Base-by-base conservation (phyloP, 2,329 filamentous ascomycete species). In the Paecilomyces niveus region DNA sequence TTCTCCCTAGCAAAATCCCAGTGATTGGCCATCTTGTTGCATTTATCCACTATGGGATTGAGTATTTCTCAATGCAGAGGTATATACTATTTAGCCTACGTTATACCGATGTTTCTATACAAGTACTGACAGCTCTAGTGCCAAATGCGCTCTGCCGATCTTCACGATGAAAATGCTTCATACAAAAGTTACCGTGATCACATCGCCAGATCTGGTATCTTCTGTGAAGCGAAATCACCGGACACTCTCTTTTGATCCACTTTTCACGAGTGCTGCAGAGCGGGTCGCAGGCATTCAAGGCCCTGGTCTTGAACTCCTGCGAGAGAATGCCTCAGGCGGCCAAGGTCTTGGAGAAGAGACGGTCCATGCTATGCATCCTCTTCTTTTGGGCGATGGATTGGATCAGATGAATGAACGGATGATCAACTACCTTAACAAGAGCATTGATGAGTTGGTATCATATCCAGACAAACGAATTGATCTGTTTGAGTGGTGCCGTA, bases 331-430 rank as follows among this genome's bases (percentile, higher is more conserved):
- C 7, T 54, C 57, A 7, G 66, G 65, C 4, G 68, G 68, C 1
- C 21, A 60, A 18, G 67, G 65, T 3, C 55, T 67, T 8, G 60
- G 55, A 9, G 49, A 59, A 0, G 50, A 59, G 3, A 55, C 65
- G 1, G 52, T 67, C n/a, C 63, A 67, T 32, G 64, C 63, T 7
- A 67, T 70, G 66, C 59, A 63, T 22, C 64, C 67, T 2, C 57
- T 63, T 0, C 60, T 72, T 3, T 22, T 61, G 6, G 68, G 69
- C 3, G 57, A 60, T 31, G 55, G 59, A 1, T 26, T 71, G 24
- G 68, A 72, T 33, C 49, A 51, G 9, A 67, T 72, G 64, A 71
- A 70, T 39, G 58, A 61, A 13, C 54, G 54, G 2, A 71, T 71
- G 68, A 60, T 63, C 6, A 54, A 52, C 2, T 21, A 55, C 6